Evolutionary conservation across 352 stramenopile genomes (phyloP).

Genomic region (Phytophthora agathidicida): DNA sequence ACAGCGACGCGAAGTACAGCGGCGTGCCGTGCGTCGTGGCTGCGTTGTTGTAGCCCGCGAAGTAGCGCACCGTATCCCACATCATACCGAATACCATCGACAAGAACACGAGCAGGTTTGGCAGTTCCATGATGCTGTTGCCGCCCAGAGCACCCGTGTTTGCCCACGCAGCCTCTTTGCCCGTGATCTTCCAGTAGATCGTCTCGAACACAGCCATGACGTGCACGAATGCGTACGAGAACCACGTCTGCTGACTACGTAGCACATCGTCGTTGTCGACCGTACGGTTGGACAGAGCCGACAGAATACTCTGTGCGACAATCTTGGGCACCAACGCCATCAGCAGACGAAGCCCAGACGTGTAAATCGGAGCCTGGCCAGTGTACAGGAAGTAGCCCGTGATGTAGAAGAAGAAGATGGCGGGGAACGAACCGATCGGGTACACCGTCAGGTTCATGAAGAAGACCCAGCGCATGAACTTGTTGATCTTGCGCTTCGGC

Average conservation of each 20-base stretch:
- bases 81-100: conserved; percentile 69
- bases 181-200: conserved; percentile 80
- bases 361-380: conserved; percentile 76
- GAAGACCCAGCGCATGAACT: conserved; percentile 83
- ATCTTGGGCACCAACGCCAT: conserved; percentile 81
- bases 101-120: conserved; percentile 73
- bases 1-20: conserved; percentile 68
- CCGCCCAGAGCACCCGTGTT: conserved; percentile 67
- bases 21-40: conserved; percentile 67
- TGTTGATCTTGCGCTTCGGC: conserved; percentile 69
- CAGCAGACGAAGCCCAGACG: conserved; percentile 61
- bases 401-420: conserved; percentile 81
- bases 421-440: conserved; percentile 74
- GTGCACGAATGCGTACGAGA: conserved; percentile 80
- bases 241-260: conserved; percentile 79
- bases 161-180: conserved; percentile 72
- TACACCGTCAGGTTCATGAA: conserved; percentile 85
- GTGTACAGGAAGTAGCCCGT: conserved; percentile 81
- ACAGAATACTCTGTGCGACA: conserved; percentile 69
- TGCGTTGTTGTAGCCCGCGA: conserved; percentile 74
- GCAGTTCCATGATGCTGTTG: conserved; percentile 73
- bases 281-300: conserved; percentile 70
- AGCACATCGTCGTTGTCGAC: conserved; percentile 80
- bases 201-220: conserved; percentile 75
- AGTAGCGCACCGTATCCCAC: conserved; percentile 69